Conservation (phyloP, 1,284 basidiomycete species). For the Sporisorium graminicola region DNA sequence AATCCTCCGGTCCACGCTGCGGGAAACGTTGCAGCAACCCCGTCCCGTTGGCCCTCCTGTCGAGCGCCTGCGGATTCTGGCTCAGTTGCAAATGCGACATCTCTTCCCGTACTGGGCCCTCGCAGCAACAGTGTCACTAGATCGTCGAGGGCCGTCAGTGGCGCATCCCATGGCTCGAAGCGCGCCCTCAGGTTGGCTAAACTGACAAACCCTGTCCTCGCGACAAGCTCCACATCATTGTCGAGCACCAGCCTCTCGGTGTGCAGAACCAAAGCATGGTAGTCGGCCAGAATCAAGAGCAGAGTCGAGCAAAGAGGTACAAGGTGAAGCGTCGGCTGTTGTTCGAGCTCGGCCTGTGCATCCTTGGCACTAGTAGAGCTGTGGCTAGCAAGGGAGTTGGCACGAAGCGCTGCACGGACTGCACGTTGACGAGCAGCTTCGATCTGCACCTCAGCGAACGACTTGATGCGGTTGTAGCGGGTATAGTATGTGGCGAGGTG, state of each 20-base stretch:
- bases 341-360: conserved; percentile 25
- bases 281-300: conserved; percentile 40
- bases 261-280: conserved; percentile 42
- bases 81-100: conserved; percentile 27
- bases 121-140: conserved; percentile 35
- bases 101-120: conserved; percentile 27
- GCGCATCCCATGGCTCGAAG: conserved; percentile 51
- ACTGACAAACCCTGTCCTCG: conserved; percentile 40
- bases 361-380: conserved; percentile 14
- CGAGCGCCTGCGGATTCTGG: neutral
- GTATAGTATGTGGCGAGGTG: conserved; percentile 43
- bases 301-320: conserved; percentile 53
- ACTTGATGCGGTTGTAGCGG: conserved; percentile 43
- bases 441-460: conserved; percentile 43
- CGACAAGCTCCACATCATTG: conserved; percentile 40
- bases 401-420: conserved; percentile 40
- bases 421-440: conserved; percentile 39
- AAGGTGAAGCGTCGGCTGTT: conserved; percentile 47
- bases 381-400: conserved; percentile 34
- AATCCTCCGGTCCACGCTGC: conserved; percentile 53
- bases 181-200: conserved; percentile 47
- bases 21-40: conserved; percentile 15
- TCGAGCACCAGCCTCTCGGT: conserved; percentile 45
- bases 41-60: neutral
- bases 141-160: conserved; percentile 42